Evolutionary conservation across 2,329 filamentous ascomycete species (phyloP).

Genomic region (Fragosphaeria purpurea): DNA sequence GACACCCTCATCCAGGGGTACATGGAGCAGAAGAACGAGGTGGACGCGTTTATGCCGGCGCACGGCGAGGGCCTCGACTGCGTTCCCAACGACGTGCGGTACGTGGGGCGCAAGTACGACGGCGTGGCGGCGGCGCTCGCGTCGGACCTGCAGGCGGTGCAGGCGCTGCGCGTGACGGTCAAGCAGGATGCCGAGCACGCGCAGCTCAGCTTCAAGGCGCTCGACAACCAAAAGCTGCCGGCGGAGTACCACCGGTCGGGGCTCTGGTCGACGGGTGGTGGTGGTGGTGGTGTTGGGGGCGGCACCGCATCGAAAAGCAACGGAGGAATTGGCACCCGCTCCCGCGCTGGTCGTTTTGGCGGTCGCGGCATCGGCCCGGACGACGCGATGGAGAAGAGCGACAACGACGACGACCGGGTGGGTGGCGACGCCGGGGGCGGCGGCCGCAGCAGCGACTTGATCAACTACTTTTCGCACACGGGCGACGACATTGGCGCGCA

Average conservation of each 20-base stretch:
- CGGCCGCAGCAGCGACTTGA: conserved; percentile 48
- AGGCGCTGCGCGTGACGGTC: conserved; percentile 30
- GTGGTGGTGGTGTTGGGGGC: conserved; percentile 2
- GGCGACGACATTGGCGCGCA: conserved; percentile 52
- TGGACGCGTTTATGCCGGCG: conserved; percentile 55
- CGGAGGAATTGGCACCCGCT: conserved; percentile 24
- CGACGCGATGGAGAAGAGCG: conserved; percentile 17
- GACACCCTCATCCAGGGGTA: conserved; percentile 74
- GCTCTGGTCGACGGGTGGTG: conserved; percentile 32
- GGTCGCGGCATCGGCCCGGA: conserved; percentile 29
- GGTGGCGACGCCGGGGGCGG: conserved; percentile 18
- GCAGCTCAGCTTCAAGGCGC: conserved; percentile 33
- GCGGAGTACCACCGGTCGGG: conserved; percentile 39
- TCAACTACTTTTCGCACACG: conserved; percentile 53
- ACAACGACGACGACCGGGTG: conserved; percentile 28
- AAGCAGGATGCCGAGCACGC: conserved; percentile 32
- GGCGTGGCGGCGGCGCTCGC: conserved; percentile 31
- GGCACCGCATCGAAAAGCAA: conserved; percentile 3
- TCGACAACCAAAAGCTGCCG: conserved; percentile 37
- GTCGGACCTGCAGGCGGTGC: conserved; percentile 31
- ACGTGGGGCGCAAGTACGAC: conserved; percentile 34
- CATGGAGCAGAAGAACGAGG: conserved; percentile 67
- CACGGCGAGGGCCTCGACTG: conserved; percentile 32
- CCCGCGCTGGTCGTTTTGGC: conserved; percentile 22
- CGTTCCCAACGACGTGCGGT: conserved; percentile 33